Conservation (phyloP, 306 rosid species). For the Corylus americana region DNA sequence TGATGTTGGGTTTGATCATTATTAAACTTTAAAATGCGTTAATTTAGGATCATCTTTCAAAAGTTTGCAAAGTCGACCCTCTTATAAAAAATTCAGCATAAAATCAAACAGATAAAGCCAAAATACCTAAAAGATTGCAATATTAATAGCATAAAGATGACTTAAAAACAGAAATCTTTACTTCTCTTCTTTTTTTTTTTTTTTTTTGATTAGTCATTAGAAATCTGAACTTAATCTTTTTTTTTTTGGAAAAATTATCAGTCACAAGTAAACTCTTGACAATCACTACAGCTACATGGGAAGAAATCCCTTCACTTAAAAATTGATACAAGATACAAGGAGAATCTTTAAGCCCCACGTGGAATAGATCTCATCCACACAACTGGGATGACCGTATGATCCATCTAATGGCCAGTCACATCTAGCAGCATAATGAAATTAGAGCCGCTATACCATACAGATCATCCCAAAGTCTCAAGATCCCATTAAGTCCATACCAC, state of each 20-base stretch:
- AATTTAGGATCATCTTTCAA: too few species aligned
- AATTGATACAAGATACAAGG: background rate
- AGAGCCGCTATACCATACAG: background rate
- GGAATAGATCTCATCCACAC: background rate
- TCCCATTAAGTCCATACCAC: background rate
- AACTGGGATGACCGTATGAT: background rate
- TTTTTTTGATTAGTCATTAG: too few species aligned
- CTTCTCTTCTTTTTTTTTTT: too few species aligned
- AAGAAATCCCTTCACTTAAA: background rate
- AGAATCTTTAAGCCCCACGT: background rate
- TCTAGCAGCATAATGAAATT: background rate
- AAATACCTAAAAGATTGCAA: too few species aligned
- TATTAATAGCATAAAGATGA: too few species aligned
- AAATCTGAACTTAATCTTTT: background rate
- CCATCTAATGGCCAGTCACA: background rate
- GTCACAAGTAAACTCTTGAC: background rate
- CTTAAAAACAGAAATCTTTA: too few species aligned
- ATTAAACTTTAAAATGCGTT: too few species aligned
- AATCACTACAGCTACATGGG: background rate
- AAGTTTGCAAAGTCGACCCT: too few species aligned
- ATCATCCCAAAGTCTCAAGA: background rate
- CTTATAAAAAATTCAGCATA: too few species aligned
- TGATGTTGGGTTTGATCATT: too few species aligned
- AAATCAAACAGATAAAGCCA: too few species aligned
- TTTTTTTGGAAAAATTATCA: background rate